phyloP scores from a whole-genome alignment of 2,329 filamentous ascomycete genomes.

The Pseudocercospora pini-densiflorae region DNA sequence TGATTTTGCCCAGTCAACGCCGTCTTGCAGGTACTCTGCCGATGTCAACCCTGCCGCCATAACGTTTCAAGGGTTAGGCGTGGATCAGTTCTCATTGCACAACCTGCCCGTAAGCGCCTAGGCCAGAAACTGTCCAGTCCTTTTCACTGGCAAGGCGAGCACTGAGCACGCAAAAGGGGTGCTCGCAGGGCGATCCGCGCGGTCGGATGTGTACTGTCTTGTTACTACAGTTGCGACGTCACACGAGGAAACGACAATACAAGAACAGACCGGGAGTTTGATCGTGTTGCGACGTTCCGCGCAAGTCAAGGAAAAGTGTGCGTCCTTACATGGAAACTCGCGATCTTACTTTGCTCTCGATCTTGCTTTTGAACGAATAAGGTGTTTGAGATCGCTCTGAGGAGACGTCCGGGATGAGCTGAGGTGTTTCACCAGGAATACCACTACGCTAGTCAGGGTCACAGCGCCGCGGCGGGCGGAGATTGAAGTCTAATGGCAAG shows the following conservation, averaged over 20 bases:
- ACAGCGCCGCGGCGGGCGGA: slow-evolving; percentile 12
- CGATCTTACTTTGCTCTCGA: slow-evolving; percentile 2
- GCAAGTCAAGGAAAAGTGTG: neutral
- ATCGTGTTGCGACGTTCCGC: neutral
- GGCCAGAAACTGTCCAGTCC: neutral
- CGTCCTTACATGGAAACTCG: neutral
- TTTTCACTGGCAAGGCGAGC: neutral
- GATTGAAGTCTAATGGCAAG: slow-evolving; percentile 15
- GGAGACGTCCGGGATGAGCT: slow-evolving; percentile 7
- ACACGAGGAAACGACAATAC: slow-evolving; percentile 9
- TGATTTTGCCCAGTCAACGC: slow-evolving; percentile 29
- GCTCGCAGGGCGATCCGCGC: slow-evolving; percentile 2
- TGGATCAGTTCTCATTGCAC: neutral
- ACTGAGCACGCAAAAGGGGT: slow-evolving; percentile 1
- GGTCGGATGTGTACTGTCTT: neutral
- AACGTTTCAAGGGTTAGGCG: slow-evolving; percentile 20
- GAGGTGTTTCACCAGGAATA: slow-evolving; percentile 5
- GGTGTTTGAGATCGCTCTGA: neutral
- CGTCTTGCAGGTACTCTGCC: slow-evolving; percentile 27
- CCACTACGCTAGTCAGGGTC: slow-evolving; percentile 10
- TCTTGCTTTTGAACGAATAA: neutral
- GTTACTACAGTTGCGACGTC: neutral
- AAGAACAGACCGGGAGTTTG: neutral
- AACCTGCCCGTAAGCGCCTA: neutral
- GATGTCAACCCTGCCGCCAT: slow-evolving; percentile 32